These are phyloP conservation scores for Corylus heterophylla DNA, from an alignment of 306 rosid species.

Conservation along the genomic window DNA sequence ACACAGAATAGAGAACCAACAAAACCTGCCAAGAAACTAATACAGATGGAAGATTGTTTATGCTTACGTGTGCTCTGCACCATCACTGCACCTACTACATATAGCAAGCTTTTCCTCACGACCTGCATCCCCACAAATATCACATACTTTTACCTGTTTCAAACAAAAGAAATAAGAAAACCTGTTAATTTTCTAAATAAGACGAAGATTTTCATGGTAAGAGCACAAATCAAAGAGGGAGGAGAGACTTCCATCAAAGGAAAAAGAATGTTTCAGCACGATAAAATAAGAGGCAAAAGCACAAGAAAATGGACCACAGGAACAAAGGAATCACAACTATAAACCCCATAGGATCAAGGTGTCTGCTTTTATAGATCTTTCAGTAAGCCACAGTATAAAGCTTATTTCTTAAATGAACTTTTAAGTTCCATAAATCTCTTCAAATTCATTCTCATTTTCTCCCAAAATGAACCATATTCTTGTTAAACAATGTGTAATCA, in stretches of 20 bases:
- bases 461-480: background rate
- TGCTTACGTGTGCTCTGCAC: constrained; percentile 96
- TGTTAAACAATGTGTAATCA: background rate
- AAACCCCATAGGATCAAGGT: background rate
- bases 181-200: constrained; percentile 14
- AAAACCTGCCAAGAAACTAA: constrained; percentile 27
- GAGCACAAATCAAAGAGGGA: background rate
- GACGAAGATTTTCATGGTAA: background rate
- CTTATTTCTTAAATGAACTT: background rate
- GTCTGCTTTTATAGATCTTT: background rate
- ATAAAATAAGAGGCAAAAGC: background rate
- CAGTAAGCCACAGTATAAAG: background rate
- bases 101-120: constrained; percentile 83
- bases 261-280: background rate
- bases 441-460: background rate
- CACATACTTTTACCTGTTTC: constrained; percentile 88
- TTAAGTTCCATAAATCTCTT: background rate
- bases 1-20: constrained; percentile 14
- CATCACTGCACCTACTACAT: constrained; percentile 89
- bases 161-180: constrained; percentile 25
- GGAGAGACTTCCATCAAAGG: background rate
- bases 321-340: constrained; percentile 1
- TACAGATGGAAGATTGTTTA: constrained; percentile 10
- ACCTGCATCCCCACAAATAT: constrained; percentile 97
- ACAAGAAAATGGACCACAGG: background rate